phyloP scores from a whole-genome alignment of 352 stramenopile genomes.

The Phytopythium cucurbitacearum region DNA sequence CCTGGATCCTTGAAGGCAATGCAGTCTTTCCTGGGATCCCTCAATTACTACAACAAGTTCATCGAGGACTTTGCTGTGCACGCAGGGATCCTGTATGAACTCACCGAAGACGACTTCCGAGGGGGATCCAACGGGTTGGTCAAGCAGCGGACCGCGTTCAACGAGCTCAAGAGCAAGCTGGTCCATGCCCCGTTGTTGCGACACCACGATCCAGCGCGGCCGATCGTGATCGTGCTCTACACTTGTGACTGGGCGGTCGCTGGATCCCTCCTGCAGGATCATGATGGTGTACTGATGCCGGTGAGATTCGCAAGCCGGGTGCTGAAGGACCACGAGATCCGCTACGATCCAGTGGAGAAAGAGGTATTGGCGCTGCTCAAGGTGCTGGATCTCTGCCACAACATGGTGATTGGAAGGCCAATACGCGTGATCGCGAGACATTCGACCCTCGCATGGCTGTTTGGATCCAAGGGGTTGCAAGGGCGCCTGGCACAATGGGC shows the following conservation, averaged over 20 bases:
- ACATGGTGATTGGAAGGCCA: neutral
- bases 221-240: slow-evolving; percentile 8
- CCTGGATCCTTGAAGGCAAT: slow-evolving; percentile 1
- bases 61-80: slow-evolving; percentile 15
- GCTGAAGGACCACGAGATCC: slow-evolving; percentile 5
- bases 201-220: slow-evolving; percentile 7
- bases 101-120: slow-evolving; percentile 4
- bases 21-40: slow-evolving; percentile 16
- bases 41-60: slow-evolving; percentile 19
- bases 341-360: slow-evolving; percentile 4
- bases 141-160: slow-evolving; percentile 8
- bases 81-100: slow-evolving; percentile 5
- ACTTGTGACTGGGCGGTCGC: slow-evolving; percentile 13
- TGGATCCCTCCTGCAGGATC: neutral
- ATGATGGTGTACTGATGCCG: slow-evolving; percentile 4
- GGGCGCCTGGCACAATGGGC: slow-evolving; percentile 3
- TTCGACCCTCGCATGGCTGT: slow-evolving; percentile 3
- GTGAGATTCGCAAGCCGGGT: slow-evolving; percentile 11
- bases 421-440: neutral
- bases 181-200: slow-evolving; percentile 4
- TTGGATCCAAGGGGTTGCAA: slow-evolving; percentile 3
- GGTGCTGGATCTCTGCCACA: neutral
- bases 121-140: neutral
- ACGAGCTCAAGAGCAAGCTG: slow-evolving; percentile 7
- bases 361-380: neutral